Conservation (phyloP, 148 eudicot species). For the Simmondsia chinensis region DNA sequence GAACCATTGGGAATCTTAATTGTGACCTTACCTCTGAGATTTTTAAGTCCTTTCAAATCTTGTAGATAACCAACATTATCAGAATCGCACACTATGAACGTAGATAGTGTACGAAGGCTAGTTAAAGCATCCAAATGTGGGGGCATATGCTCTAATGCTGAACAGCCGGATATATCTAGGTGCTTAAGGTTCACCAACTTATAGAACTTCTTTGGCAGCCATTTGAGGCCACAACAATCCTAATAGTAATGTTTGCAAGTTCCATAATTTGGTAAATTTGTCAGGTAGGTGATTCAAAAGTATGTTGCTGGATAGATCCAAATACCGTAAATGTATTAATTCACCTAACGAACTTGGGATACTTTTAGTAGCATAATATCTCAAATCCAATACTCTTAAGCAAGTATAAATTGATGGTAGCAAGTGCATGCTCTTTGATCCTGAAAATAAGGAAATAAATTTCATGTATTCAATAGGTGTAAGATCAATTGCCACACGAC, state of each 20-base stretch:
- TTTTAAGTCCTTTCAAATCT: not conserved
- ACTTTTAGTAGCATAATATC: no score
- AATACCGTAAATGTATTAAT: slow-evolving; percentile 9
- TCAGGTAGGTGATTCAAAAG: not conserved
- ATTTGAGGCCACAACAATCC: not conserved
- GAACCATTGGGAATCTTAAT: not conserved
- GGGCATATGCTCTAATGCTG: slow-evolving; percentile 4
- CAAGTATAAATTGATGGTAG: not conserved
- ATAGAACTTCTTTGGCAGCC: not conserved
- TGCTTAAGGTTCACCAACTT: slow-evolving; percentile 1
- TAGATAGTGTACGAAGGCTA: not conserved
- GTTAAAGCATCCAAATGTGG: slow-evolving; percentile 4
- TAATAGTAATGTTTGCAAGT: slow-evolving; percentile 4
- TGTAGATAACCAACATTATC: not conserved
- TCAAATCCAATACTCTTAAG: slow-evolving; percentile 8
- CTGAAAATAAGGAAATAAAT: no score
- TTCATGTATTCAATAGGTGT: not conserved
- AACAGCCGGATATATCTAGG: not conserved
- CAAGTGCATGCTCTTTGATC: no score
- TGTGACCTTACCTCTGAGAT: not conserved
- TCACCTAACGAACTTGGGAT: slow-evolving; percentile 3
- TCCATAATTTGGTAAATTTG: not conserved
- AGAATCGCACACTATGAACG: not conserved
- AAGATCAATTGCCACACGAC: no score
- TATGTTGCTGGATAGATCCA: slow-evolving; percentile 1